Base-by-base conservation (phyloP, 1,284 basidiomycete genomes). In the Sporisorium reilianum region DNA sequence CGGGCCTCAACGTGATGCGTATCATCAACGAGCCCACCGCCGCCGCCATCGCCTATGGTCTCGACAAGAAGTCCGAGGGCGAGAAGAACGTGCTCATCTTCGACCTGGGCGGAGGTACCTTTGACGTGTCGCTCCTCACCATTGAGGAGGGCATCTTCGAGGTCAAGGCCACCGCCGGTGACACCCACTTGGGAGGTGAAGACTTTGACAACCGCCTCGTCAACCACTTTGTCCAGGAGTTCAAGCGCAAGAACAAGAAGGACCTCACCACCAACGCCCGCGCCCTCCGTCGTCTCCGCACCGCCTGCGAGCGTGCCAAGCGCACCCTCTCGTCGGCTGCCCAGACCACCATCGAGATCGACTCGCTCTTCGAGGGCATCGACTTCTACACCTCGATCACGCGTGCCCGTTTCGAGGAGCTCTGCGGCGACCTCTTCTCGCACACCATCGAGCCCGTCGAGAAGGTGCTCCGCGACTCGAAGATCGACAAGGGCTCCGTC, bases 101-200 rank as follows among this genome's bases (percentile, higher is more conserved):
- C 88, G 96, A 99, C 89, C 90, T 98, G 55, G 96, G 95, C 78
- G 96, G 96, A 89, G 95, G 95, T 89, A 98, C 95, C 50, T 98
- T 98, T 87, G 96, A 98, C 91, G 96, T 98, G 34, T 98, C 95
- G 36, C 93, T 99, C 71, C 88, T 99, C 79, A 95, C 95, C 73
- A 97, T 98, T 74, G 94, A 97, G 87, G 95, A 97, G 87, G 95
- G 95, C 87, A 95, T 99, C 87, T 99, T 98, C 88, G 95, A 97
- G 87, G 95, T 98, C 87, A 96, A 97, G 89, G 94, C 96, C 71
- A 98, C 95, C 74, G 95, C 96, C 71, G 96, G 95, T 90, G 96
- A 98, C 88, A 99, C 95, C 71, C 95, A 98, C 87, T 89, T 98
- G 86, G 95, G 95, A 88, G 95, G 96, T 88, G 95, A 98, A 88